Evolutionary conservation across 306 rosid genomes (phyloP).

Genomic region (Lagenaria siceraria): DNA sequence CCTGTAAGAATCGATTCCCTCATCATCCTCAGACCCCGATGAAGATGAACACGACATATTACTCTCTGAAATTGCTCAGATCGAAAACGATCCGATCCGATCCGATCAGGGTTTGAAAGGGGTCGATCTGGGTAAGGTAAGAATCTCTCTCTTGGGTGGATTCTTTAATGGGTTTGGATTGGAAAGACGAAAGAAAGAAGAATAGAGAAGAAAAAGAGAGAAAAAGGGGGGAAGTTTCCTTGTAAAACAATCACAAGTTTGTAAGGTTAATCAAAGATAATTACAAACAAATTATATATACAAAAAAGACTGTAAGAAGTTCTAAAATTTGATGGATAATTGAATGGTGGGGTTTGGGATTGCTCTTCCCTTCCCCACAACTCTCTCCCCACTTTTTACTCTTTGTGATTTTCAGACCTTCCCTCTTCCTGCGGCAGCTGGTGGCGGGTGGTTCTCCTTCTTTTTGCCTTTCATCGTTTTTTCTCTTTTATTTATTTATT

Average conservation of each 20-base stretch:
- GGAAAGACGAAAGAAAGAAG: neutral
- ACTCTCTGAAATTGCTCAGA: neutral
- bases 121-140: neutral
- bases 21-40: conserved; percentile 89
- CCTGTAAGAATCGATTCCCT: conserved; percentile 80
- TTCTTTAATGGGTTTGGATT: neutral
- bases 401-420: conserved; percentile 14
- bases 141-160: neutral
- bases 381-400: conserved; percentile 55
- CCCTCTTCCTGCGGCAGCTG: conserved; percentile 7
- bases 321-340: neutral
- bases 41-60: conserved; percentile 86
- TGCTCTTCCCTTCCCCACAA: conserved; percentile 25
- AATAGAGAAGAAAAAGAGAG: neutral
- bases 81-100: neutral
- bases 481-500: neutral
- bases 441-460: conserved; percentile 10
- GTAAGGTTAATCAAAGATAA: neutral
- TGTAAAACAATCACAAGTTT: neutral
- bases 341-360: conserved; percentile 18
- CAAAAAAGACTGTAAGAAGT: neutral
- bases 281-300: neutral
- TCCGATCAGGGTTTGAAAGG: neutral
- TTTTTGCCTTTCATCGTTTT: neutral
- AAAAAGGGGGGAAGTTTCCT: neutral